A percentile compares a stretch with the other conserved stretches of the same genome.
Conservation (phyloP, 768 basidiomycete species). For the Aureoboletus auriporus region DNA sequence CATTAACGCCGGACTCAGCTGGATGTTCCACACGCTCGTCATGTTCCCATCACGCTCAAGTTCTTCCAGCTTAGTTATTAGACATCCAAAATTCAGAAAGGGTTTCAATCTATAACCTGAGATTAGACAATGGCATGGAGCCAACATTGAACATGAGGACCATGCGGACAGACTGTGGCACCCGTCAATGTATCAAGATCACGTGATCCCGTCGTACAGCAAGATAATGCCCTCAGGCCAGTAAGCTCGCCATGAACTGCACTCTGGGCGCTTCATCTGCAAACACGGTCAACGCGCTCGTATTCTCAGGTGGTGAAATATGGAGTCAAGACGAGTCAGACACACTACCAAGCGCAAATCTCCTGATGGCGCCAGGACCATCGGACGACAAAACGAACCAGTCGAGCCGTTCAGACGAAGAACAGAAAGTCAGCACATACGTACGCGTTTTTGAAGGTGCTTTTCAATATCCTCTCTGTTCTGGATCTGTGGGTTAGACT, state of each 20-base stretch:
- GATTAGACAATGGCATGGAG: no score
- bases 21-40: no score
- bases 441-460: conserved; percentile 31
- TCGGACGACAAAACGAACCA: conserved; percentile 9
- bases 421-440: conserved; percentile 20
- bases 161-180: no score
- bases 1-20: no score
- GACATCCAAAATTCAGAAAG: neutral
- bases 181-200: neutral
- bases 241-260: conserved; percentile 4
- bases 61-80: no score
- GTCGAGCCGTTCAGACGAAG: neutral
- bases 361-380: conserved; percentile 8
- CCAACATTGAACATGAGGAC: no score
- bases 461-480: neutral
- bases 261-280: conserved; percentile 8
- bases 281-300: conserved; percentile 21
- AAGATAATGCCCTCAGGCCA: no score
- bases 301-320: conserved; percentile 29
- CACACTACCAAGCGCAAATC: neutral
- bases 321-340: conserved; percentile 15
- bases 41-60: no score
- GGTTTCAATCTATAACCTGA: conserved; percentile 17
- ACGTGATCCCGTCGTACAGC: conserved; percentile 4
- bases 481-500: neutral